Evolutionary conservation across 2,329 filamentous ascomycete species (phyloP).

Genomic region (Trichoderma simmonsii): DNA sequence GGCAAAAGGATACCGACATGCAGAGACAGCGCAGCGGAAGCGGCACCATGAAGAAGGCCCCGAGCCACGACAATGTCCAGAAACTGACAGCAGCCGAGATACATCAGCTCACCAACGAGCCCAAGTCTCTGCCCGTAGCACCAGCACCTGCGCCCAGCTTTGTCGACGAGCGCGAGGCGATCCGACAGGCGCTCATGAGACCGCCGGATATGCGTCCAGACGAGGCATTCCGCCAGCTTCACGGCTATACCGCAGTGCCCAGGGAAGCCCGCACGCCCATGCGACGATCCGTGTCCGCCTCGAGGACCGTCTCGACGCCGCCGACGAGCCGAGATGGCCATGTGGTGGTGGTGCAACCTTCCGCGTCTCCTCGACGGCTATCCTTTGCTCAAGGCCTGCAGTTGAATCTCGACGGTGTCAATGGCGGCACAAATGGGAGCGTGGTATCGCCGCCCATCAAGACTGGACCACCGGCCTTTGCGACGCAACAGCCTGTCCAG

Average conservation of each 20-base stretch:
- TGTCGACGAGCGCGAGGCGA: conserved; percentile 37
- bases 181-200: conserved; percentile 30
- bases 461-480: conserved; percentile 26
- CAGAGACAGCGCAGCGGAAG: conserved; percentile 21
- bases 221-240: conserved; percentile 26
- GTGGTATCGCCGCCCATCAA: conserved; percentile 25
- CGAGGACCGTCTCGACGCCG: conserved; percentile 51
- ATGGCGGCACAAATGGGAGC: conserved; percentile 16
- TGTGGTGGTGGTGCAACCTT: conserved; percentile 22
- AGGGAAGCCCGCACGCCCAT: conserved; percentile 25
- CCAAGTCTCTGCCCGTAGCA: conserved; percentile 57
- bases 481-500: conserved; percentile 15
- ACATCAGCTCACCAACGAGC: conserved; percentile 53
- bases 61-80: conserved; percentile 45
- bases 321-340: conserved; percentile 44
- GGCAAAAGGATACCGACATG: neutral
- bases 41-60: conserved; percentile 31
- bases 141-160: conserved; percentile 34
- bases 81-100: conserved; percentile 58
- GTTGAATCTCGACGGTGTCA: conserved; percentile 35
- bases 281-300: conserved; percentile 34
- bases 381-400: conserved; percentile 49
- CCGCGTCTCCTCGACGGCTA: conserved; percentile 43
- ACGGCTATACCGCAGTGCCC: conserved; percentile 22
- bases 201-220: conserved; percentile 25